Evolutionary conservation across 208 protist genomes (phyloP).

Genomic region (Wallacemonas sp.): DNA sequence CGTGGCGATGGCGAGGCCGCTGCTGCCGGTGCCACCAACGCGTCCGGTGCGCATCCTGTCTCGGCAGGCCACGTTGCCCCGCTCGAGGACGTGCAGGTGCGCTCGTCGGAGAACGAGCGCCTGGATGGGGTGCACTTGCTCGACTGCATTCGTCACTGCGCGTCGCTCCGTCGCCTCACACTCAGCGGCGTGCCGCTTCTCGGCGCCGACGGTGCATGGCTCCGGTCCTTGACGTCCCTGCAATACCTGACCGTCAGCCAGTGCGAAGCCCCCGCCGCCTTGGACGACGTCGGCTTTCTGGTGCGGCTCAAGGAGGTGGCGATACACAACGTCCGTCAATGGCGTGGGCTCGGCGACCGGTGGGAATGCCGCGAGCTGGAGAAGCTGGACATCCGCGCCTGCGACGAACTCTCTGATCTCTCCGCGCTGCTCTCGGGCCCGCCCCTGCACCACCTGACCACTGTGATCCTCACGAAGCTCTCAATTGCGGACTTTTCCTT

Average conservation of each 20-base stretch:
- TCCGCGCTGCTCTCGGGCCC: not conserved
- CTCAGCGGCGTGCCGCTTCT: not conserved
- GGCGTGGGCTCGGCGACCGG: not conserved
- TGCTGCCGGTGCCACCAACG: not conserved
- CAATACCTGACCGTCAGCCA: not conserved
- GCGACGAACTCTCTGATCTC: not conserved
- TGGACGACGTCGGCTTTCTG: conserved; percentile 1
- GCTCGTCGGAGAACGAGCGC: not conserved
- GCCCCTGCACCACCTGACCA: not conserved
- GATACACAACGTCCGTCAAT: not conserved
- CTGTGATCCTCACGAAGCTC: not conserved
- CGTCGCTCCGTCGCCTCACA: not conserved
- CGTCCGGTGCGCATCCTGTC: not conserved
- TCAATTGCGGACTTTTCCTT: not conserved
- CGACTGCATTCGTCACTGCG: not conserved
- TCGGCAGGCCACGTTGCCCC: not conserved
- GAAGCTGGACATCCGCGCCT: not conserved
- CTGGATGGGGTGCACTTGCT: not conserved
- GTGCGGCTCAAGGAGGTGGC: not conserved
- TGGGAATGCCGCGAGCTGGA: not conserved
- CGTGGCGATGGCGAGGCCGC: not conserved
- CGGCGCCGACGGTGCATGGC: not conserved
- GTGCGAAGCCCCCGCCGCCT: not conserved
- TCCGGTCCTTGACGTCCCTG: not conserved
- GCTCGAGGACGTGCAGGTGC: not conserved